A percentile compares a stretch with the other conserved stretches of the same genome.
These are phyloP conservation scores for Marasmius oreades DNA, from an alignment of 1,284 basidiomycete genomes.

Conservation along the genomic window DNA sequence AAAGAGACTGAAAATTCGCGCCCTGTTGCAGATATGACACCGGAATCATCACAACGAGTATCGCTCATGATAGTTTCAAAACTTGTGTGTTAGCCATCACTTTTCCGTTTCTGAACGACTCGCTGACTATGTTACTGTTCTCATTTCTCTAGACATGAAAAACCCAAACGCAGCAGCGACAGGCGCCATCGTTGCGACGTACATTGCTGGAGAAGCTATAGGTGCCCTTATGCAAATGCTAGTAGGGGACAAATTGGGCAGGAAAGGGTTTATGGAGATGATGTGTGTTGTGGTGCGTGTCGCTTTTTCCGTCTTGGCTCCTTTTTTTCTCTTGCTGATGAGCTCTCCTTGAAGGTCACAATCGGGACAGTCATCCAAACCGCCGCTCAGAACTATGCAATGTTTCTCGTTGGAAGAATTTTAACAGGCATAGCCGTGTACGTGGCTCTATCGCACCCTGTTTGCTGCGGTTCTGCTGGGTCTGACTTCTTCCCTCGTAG, in stretches of 20 bases:
- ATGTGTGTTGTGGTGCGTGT: slow-evolving; percentile 15
- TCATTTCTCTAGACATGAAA: slow-evolving; percentile 13
- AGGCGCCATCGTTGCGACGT: slow-evolving; percentile 18
- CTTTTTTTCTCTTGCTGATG: background rate
- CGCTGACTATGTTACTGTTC: background rate
- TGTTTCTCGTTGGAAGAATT: slow-evolving; percentile 18
- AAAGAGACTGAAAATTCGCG: background rate
- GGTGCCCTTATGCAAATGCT: slow-evolving; percentile 17
- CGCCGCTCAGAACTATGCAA: slow-evolving; percentile 17
- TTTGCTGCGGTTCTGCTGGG: background rate
- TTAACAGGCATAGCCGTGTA: slow-evolving; percentile 19
- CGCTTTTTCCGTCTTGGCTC: background rate
- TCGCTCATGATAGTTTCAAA: slow-evolving; percentile 19
- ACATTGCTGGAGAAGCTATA: slow-evolving; percentile 18
- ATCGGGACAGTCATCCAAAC: slow-evolving; percentile 19
- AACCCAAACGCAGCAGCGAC: slow-evolving; percentile 14
- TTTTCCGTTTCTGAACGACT: background rate
- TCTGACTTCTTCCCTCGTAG: background rate
- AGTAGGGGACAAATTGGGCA: slow-evolving; percentile 16
- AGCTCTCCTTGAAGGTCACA: background rate
- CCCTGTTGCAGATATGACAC: slow-evolving; percentile 14
- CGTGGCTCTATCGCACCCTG: background rate
- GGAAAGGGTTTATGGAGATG: slow-evolving; percentile 18
- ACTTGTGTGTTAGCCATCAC: slow-evolving; percentile 8
- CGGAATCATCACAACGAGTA: slow-evolving; percentile 18